These are phyloP conservation scores for Saitozyma sp. DNA, from an alignment of 768 basidiomycete genomes.

Conservation along the genomic window DNA sequence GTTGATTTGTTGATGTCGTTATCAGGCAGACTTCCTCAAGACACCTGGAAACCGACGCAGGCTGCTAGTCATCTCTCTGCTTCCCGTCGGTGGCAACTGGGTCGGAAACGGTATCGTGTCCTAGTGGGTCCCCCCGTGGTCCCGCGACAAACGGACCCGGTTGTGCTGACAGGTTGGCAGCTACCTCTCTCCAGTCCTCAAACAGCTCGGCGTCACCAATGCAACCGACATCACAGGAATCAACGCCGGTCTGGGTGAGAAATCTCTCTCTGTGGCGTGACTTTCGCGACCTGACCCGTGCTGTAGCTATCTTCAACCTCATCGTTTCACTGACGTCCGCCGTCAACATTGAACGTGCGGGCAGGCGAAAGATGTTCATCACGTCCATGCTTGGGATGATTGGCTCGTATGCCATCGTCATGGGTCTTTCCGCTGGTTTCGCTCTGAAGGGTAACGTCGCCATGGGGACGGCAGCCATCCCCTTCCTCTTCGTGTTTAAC, in stretches of 20 bases:
- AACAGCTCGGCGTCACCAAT: slow-evolving; percentile 31
- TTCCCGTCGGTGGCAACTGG: slow-evolving; percentile 62
- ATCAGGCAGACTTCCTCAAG: slow-evolving; percentile 18
- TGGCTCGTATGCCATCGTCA: slow-evolving; percentile 22
- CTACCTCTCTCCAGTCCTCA: slow-evolving; percentile 40
- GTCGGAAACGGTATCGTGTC: slow-evolving; percentile 35
- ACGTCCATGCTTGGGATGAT: slow-evolving; percentile 32
- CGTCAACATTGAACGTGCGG: no score
- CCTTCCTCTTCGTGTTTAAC: slow-evolving; percentile 36
- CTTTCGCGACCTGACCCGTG: no score
- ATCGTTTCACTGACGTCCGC: slow-evolving; percentile 8
- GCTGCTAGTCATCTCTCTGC: slow-evolving; percentile 12
- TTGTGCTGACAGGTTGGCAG: slow-evolving; percentile 12
- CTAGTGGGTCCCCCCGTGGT: background rate
- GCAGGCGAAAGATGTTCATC: no score
- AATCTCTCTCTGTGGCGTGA: no score
- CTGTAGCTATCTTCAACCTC: slow-evolving; percentile 6
- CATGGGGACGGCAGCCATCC: slow-evolving; percentile 29
- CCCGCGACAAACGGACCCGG: no score
- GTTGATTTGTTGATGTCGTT: no score
- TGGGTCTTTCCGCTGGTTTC: slow-evolving; percentile 29
- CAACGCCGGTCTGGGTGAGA: slow-evolving; percentile 31
- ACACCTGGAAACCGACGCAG: slow-evolving; percentile 9
- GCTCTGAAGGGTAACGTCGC: slow-evolving; percentile 11
- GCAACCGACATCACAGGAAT: slow-evolving; percentile 34